Percentiles rank a stretch among this genome's conserved stretches.
phyloP scores from a whole-genome alignment of 2,329 filamentous ascomycete genomes.

The Arthrocladium fulminans region DNA sequence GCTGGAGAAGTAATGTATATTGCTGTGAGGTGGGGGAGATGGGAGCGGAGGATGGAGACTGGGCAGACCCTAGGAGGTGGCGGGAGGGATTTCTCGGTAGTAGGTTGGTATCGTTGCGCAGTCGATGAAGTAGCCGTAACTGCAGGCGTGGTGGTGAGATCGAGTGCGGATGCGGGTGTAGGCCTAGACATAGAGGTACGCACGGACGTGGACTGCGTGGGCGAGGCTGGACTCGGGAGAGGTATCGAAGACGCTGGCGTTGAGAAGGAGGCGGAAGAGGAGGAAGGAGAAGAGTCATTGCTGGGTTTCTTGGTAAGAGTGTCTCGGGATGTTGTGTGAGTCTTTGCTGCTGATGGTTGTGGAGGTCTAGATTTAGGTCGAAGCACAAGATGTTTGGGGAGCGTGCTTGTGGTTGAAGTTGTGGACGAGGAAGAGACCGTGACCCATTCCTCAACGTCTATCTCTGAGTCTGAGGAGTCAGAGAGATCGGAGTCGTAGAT shows the following conservation, averaged over 20 bases:
- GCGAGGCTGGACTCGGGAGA: too few relatives aligned
- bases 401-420: neutral
- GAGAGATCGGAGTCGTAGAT: constrained; percentile 7
- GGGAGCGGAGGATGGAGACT: neutral
- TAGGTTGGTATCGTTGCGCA: neutral
- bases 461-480: constrained; percentile 1
- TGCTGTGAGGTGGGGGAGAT: neutral
- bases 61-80: neutral
- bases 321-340: neutral
- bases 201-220: too few relatives aligned
- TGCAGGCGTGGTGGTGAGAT: too few relatives aligned
- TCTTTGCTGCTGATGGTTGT: neutral
- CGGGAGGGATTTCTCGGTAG: neutral
- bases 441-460: constrained; percentile 3
- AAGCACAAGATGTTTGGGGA: constrained; percentile 1
- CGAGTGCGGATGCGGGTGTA: too few relatives aligned
- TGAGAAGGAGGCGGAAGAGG: too few relatives aligned
- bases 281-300: too few relatives aligned
- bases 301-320: neutral
- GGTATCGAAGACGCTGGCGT: too few relatives aligned
- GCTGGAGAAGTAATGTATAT: neutral
- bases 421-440: constrained; percentile 2
- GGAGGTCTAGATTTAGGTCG: neutral
- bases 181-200: too few relatives aligned
- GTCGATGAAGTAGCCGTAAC: neutral